phyloP scores from a whole-genome alignment of 2,329 filamentous ascomycete species.

The Eurotiales sp. region DNA sequence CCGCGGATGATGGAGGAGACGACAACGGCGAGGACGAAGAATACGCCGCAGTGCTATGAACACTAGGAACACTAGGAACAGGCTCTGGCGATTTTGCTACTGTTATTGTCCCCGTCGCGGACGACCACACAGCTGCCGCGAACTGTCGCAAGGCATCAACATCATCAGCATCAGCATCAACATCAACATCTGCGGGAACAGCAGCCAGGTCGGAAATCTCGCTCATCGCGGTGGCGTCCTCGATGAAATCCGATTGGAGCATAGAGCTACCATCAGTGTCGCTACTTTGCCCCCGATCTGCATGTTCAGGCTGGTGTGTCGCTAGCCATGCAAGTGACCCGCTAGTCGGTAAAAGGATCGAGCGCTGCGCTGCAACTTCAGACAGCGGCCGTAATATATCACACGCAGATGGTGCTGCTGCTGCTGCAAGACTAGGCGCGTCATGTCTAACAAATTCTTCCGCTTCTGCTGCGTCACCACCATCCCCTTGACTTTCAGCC shows the following conservation, averaged over 20 bases:
- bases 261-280: neutral
- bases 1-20: neutral
- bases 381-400: conserved; percentile 15
- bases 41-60: neutral
- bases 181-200: neutral
- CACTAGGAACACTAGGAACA: too few relatives aligned
- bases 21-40: conserved; percentile 1
- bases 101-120: neutral
- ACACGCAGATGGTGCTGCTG: conserved; percentile 4
- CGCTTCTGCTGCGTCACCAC: neutral
- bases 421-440: conserved; percentile 1
- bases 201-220: neutral
- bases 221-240: conserved; percentile 8
- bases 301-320: conserved; percentile 8
- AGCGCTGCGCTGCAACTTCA: conserved; percentile 8
- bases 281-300: conserved; percentile 5
- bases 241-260: conserved; percentile 14
- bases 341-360: conserved; percentile 13
- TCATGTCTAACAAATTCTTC: neutral
- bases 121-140: neutral
- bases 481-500: too few relatives aligned
- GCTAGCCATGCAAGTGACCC: conserved; percentile 15
- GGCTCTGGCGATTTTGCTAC: neutral
- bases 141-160: conserved; percentile 1
- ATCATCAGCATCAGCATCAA: neutral